phyloP scores from a whole-genome alignment of 352 stramenopile species.

The Phytophthora pinifolia region DNA sequence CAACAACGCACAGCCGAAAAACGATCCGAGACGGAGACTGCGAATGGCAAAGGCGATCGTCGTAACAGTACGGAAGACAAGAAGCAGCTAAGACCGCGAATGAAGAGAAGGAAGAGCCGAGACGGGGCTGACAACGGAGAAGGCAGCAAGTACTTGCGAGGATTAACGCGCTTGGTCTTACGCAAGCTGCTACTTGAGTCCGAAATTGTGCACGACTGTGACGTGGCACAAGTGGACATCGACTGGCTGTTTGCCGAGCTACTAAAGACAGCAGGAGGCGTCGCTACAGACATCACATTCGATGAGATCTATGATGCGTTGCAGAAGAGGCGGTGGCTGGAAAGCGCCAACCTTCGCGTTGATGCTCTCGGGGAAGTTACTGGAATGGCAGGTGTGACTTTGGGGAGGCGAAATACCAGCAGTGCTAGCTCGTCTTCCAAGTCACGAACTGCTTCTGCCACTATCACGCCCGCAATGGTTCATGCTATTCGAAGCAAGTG shows the following conservation, averaged over 20 bases:
- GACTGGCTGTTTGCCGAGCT: conserved; percentile 43
- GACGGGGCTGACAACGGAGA: conserved; percentile 5
- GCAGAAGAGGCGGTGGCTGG: conserved; percentile 31
- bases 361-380: conserved; percentile 16
- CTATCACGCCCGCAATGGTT: conserved; percentile 6
- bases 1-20: conserved; percentile 19
- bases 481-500: conserved; percentile 34
- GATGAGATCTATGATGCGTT: conserved; percentile 38
- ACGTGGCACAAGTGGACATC: conserved; percentile 36
- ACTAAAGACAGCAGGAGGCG: conserved; percentile 22
- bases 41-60: background rate
- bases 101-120: conserved; percentile 36
- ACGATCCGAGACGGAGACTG: conserved; percentile 2
- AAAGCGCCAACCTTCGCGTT: conserved; percentile 30
- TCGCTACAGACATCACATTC: conserved; percentile 38
- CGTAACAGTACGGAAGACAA: conserved; percentile 3
- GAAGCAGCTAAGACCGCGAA: conserved; percentile 15
- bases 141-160: conserved; percentile 40
- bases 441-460: background rate
- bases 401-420: background rate
- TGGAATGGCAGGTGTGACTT: conserved; percentile 1
- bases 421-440: conserved; percentile 2
- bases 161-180: conserved; percentile 39
- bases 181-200: conserved; percentile 40
- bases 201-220: conserved; percentile 32